Evolutionary conservation across 805 yeast genomes (phyloP), one percentile per base, ranked within the genome.

Genomic region (Yamadazyma sp.): DNA sequence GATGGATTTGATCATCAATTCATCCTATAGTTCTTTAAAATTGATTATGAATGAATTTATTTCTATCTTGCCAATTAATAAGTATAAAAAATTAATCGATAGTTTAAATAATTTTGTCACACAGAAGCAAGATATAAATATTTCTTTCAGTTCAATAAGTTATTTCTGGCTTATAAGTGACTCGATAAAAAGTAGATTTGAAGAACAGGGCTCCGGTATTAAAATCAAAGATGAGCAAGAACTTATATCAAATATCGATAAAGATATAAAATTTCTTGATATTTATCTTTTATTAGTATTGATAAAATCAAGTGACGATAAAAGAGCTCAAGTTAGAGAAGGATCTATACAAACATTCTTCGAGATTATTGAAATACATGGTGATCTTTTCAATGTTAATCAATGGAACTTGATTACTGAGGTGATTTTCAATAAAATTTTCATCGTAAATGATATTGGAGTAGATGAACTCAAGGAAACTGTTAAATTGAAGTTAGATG

Each of bases 111-210:
- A 78, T 42, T 91, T 86, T 57, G 80, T 86, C 22, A 60, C 70
- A 2, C 98, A 93, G 50, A 61, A 57, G 1, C 68, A 65, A 43
- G 96, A 91, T 45, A 57, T 91, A 45, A 91, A 91, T 55, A 85
- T 87, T 14, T 86, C 97, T 0, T 88, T 91, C 53, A 86, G 95
- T 31, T 81, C 96, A 0, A 84, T 88, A 7, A 86, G 96, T 47
- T 84, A 88, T 46, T 89, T 88, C 51, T 91, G 98, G 98, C 57
- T 84, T 11, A 77, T 93, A 3, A 85, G 96, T 47, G 98, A 93
- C 49, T 78, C 80, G 39, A 58, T 67, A 23, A 60, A 58, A 31
- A 44, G 52, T 9, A 49, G 53, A 33, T 47, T 47, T 15, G 21
- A 32, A n/a, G 26, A 25, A 19, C 17, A 31, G 3, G 15, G 17